Conservation (phyloP, 108 stramenopile genomes). For the Phaeodactylum tricornutum region DNA sequence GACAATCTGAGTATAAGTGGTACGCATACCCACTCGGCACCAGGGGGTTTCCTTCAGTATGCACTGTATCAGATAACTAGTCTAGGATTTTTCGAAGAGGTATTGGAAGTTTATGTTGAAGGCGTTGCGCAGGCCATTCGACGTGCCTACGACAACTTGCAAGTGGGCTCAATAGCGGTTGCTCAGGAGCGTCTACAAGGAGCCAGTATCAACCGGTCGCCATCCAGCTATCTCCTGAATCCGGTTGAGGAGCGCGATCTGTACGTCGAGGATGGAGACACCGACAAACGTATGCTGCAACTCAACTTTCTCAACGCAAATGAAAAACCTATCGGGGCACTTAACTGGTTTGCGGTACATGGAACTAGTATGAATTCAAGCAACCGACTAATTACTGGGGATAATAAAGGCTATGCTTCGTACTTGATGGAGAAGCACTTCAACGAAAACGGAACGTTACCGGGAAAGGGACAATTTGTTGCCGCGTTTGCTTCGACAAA, state of each 20-base stretch:
- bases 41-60: constrained; percentile 53
- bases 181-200: constrained; percentile 7
- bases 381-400: constrained; percentile 39
- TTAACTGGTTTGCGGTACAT: constrained; percentile 58
- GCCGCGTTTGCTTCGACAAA: constrained; percentile 55
- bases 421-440: constrained; percentile 33
- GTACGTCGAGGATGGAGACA: constrained; percentile 32
- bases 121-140: constrained; percentile 26
- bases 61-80: constrained; percentile 41
- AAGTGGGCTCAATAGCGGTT: constrained; percentile 2
- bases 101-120: constrained; percentile 32
- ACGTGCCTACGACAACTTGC: constrained; percentile 23
- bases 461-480: constrained; percentile 37
- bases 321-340: constrained; percentile 13
- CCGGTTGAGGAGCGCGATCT: constrained; percentile 29
- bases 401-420: constrained; percentile 55
- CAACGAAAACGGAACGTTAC: constrained; percentile 18
- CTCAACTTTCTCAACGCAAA: constrained; percentile 10
- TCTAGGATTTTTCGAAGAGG: constrained; percentile 29
- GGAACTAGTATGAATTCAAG: constrained; percentile 48
- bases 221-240: constrained; percentile 41
- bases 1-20: constrained; percentile 23
- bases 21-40: constrained; percentile 54
- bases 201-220: constrained; percentile 47
- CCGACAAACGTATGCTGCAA: constrained; percentile 41